These are phyloP conservation scores for Medicago arabica DNA, from an alignment of 306 rosid genomes.

Conservation along the genomic window DNA sequence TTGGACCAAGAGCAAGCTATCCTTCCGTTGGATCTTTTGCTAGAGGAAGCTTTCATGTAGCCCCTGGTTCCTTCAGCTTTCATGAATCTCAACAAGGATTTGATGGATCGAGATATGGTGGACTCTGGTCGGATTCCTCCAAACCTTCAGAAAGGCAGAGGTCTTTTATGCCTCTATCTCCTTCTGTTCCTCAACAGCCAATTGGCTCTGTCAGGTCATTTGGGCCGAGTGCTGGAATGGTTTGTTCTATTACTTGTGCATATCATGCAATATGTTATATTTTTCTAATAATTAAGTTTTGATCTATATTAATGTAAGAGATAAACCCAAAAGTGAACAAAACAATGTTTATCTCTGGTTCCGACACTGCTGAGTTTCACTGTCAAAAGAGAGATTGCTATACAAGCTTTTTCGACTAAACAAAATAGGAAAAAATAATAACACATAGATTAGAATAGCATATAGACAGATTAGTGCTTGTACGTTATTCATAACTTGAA, in stretches of 20 bases:
- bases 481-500: not conserved
- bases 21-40: slow-evolving; percentile 72
- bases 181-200: slow-evolving; percentile 82
- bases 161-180: slow-evolving; percentile 67
- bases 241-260: slow-evolving; percentile 56
- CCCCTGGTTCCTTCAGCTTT: slow-evolving; percentile 65
- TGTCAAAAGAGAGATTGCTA: slow-evolving; percentile 20
- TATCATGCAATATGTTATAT: slow-evolving; percentile 32
- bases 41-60: slow-evolving; percentile 73
- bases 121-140: slow-evolving; percentile 80
- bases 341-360: slow-evolving; percentile 13
- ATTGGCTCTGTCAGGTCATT: slow-evolving; percentile 69
- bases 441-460: not conserved
- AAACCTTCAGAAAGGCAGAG: slow-evolving; percentile 76
- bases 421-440: not conserved
- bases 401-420: not conserved
- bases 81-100: slow-evolving; percentile 82
- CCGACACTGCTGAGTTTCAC: not conserved
- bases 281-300: slow-evolving; percentile 28
- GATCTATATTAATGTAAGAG: not conserved
- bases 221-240: slow-evolving; percentile 79
- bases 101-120: slow-evolving; percentile 75
- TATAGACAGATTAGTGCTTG: not conserved
- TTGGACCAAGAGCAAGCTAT: slow-evolving; percentile 84
- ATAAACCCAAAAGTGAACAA: slow-evolving; percentile 25